These are phyloP conservation scores for Malassezia cuniculi DNA, from an alignment of 1,284 basidiomycete species.

Conservation along the genomic window DNA sequence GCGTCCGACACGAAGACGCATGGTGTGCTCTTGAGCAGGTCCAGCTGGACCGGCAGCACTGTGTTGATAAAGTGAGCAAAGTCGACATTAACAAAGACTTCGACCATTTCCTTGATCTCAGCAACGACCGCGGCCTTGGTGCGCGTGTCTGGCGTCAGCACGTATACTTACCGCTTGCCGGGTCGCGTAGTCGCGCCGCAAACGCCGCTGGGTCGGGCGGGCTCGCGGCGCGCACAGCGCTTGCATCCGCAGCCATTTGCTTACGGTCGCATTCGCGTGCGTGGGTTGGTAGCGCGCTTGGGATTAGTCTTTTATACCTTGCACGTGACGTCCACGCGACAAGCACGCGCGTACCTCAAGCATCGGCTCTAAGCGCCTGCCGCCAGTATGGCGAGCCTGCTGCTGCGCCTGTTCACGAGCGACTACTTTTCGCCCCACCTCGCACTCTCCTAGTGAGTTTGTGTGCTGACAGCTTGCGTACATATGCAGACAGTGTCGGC, in stretches of 20 bases:
- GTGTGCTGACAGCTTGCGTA: constrained; percentile 16
- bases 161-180: neutral
- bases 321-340: too few species aligned
- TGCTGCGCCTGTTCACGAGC: constrained; percentile 41
- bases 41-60: constrained; percentile 63
- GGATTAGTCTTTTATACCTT: neutral
- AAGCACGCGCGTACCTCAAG: too few species aligned
- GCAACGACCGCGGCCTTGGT: constrained; percentile 23
- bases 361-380: neutral
- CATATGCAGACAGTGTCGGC: constrained; percentile 41
- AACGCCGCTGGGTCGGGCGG: constrained; percentile 11
- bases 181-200: constrained; percentile 10
- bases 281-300: neutral
- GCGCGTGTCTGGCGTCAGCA: constrained; percentile 18
- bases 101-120: constrained; percentile 37
- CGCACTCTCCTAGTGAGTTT: constrained; percentile 35
- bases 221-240: constrained; percentile 6
- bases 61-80: constrained; percentile 54
- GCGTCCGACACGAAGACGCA: constrained; percentile 65
- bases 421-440: constrained; percentile 43
- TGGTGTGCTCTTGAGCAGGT: constrained; percentile 64
- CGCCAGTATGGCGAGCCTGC: constrained; percentile 32
- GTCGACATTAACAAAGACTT: constrained; percentile 49
- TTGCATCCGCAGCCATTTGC: neutral
- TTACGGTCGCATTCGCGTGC: neutral